Evolutionary conservation across 2,329 filamentous ascomycete species (phyloP), one percentile per base, ranked within the genome.

Genomic region (Xylariaceae sp.): DNA sequence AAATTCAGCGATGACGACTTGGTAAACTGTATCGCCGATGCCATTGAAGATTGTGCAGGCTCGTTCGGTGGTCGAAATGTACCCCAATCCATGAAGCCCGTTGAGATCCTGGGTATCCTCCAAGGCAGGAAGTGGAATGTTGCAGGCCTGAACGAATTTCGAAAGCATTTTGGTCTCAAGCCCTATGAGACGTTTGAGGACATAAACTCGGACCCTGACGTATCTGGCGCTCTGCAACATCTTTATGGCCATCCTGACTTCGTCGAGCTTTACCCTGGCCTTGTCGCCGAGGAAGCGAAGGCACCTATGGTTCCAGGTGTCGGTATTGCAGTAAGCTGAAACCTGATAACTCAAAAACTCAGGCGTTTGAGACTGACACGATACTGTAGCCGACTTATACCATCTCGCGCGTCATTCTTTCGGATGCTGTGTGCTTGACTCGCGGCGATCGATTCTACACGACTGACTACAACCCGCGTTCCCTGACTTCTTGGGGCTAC

Each of bases 401-500:
- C 32, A 84, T 90, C 52, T 89, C 85, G 0, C 81, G 87, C 17
- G 88, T 87, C 2, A 82, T 92, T 2, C 70, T 92, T 5, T 89
- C 86, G 0, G 88, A 92, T 58, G 87, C 88, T 1, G 86, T 91
- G 0, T 80, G 84, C n/a, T 76, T 92, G 5, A 87, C 90, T 6
- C 80, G 88, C 19, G 86, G 87, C 32, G 89, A 94, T 62, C 75
- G 89, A 17, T 86, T 89, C 71, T 90, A 90, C 71, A 91, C 87
- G 0, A 75, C 69, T n/a, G 88, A 92, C 66, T 91, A 87, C 65
- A 82, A 85, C 57, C 81, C 89, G 0, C 79, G 82, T 9, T 82
- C 83, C 58, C 69, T 95, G 42, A 95, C 89, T 1, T 90, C 89
- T 69, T 95, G 89, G 89, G 89, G 89, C 17, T 92, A 81, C 71